A percentile compares a stretch with the other conserved stretches of the same genome.
Evolutionary conservation across 2,329 filamentous ascomycete species (phyloP).

Genomic region (Berkeleyomyces rouxiae): DNA sequence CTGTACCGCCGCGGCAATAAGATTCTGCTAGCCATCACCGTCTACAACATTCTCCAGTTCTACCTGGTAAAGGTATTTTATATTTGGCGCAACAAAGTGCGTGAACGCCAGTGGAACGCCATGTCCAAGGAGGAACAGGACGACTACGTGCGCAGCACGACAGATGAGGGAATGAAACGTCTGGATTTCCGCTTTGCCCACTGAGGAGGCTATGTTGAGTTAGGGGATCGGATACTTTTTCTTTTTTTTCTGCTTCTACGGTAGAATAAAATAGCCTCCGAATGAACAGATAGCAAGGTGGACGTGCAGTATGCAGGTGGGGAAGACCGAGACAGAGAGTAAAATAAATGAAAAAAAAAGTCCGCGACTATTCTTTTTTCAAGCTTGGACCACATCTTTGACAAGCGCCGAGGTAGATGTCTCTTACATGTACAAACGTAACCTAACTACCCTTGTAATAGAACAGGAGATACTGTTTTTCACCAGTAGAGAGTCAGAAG

Average conservation of each 20-base stretch:
- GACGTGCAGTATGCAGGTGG: too few relatives aligned
- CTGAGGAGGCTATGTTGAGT: conserved; percentile 17
- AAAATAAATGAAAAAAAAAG: too few relatives aligned
- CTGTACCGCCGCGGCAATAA: conserved; percentile 34
- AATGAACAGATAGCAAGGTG: too few relatives aligned
- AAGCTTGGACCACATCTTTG: too few relatives aligned
- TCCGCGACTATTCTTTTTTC: too few relatives aligned
- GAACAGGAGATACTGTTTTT: too few relatives aligned
- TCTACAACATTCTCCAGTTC: conserved; percentile 31
- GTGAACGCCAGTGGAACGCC: conserved; percentile 27
- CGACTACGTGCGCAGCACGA: conserved; percentile 31
- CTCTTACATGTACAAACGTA: too few relatives aligned
- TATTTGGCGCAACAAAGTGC: conserved; percentile 29
- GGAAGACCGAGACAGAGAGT: too few relatives aligned
- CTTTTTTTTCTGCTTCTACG: background rate
- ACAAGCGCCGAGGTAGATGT: too few relatives aligned
- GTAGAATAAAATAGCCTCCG: too few relatives aligned
- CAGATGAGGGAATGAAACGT: conserved; percentile 36
- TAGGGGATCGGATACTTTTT: background rate
- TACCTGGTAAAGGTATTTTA: conserved; percentile 30
- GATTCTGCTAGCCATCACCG: conserved; percentile 30
- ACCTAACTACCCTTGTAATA: too few relatives aligned
- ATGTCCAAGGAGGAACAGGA: conserved; percentile 30
- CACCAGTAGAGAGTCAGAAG: too few relatives aligned
- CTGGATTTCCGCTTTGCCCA: conserved; percentile 37